Evolutionary conservation across 2,329 filamentous ascomycete genomes (phyloP).

Genomic region (Rhynchosporium graminicola): DNA sequence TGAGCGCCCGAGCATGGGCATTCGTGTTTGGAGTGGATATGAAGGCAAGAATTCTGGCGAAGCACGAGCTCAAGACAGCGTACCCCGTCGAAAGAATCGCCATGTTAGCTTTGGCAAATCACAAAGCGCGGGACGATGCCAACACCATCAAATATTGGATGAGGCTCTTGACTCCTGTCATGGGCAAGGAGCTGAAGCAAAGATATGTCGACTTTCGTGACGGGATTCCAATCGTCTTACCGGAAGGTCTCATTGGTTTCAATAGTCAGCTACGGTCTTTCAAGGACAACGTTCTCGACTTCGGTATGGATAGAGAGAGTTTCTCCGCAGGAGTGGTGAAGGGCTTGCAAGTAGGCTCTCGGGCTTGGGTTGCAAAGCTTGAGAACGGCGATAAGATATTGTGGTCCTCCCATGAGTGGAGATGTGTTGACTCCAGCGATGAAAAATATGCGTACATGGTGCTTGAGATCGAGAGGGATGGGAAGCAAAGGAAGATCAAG

Average conservation of each 20-base stretch:
- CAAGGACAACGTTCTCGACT: slow-evolving; percentile 32
- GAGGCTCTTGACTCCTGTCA: slow-evolving; percentile 21
- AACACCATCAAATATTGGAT: slow-evolving; percentile 29
- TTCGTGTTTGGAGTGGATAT: slow-evolving; percentile 26
- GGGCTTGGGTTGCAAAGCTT: slow-evolving; percentile 33
- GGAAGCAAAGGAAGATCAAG: slow-evolving; percentile 16
- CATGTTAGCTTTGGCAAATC: slow-evolving; percentile 24
- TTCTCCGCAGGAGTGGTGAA: slow-evolving; percentile 29
- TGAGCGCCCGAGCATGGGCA: slow-evolving; percentile 23
- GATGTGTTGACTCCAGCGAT: slow-evolving; percentile 31
- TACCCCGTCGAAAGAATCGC: slow-evolving; percentile 29
- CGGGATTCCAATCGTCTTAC: slow-evolving; percentile 24
- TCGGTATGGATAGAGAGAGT: slow-evolving; percentile 31
- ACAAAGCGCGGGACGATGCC: slow-evolving; percentile 15
- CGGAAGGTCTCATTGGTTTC: slow-evolving; percentile 25
- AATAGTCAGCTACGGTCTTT: slow-evolving; percentile 27
- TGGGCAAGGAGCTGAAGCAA: slow-evolving; percentile 23
- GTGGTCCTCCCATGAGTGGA: slow-evolving; percentile 27
- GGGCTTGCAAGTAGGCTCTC: slow-evolving; percentile 27
- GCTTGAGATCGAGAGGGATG: slow-evolving; percentile 27
- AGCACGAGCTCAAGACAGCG: slow-evolving; percentile 6
- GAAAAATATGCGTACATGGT: slow-evolving; percentile 20
- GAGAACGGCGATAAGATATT: slow-evolving; percentile 32
- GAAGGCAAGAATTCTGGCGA: slow-evolving; percentile 21
- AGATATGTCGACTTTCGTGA: slow-evolving; percentile 20